phyloP scores from a whole-genome alignment of 192 early-diverging fungal species.

The Linderina pennispora region DNA sequence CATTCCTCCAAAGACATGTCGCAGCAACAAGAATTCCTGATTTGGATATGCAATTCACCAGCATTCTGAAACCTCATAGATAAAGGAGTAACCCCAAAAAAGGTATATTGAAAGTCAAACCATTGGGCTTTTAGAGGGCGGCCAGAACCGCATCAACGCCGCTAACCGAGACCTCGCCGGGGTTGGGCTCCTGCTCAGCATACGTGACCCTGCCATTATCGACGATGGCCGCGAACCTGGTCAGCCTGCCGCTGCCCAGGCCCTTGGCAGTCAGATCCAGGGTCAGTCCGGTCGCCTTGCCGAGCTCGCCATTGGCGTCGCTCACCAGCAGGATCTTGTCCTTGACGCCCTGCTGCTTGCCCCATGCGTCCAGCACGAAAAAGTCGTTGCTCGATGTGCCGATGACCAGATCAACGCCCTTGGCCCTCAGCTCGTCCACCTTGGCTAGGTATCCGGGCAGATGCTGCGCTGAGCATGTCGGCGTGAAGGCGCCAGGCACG shows the following conservation, averaged over 20 bases:
- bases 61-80: too few relatives aligned
- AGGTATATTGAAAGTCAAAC: too few relatives aligned
- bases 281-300: constrained; percentile 57
- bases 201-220: constrained; percentile 65
- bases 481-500: constrained; percentile 33
- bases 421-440: constrained; percentile 23
- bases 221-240: constrained; percentile 63
- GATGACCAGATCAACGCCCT: constrained; percentile 37
- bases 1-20: too few relatives aligned
- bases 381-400: constrained; percentile 43
- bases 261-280: constrained; percentile 53
- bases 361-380: constrained; percentile 54
- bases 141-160: constrained; percentile 52
- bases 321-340: constrained; percentile 56
- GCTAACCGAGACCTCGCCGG: constrained; percentile 48
- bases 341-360: constrained; percentile 23
- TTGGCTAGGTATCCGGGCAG: constrained; percentile 23
- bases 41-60: too few relatives aligned
- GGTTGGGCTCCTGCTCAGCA: constrained; percentile 54
- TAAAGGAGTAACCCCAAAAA: too few relatives aligned
- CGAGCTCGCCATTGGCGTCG: constrained; percentile 66
- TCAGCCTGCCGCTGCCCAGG: constrained; percentile 57
- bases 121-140: constrained; percentile 46
- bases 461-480: constrained; percentile 35
- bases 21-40: too few relatives aligned